A percentile compares a stretch with the other conserved stretches of the same genome.
These are phyloP conservation scores for Cordyceps tenuipes DNA, from an alignment of 2,329 filamentous ascomycete species.

Conservation along the genomic window DNA sequence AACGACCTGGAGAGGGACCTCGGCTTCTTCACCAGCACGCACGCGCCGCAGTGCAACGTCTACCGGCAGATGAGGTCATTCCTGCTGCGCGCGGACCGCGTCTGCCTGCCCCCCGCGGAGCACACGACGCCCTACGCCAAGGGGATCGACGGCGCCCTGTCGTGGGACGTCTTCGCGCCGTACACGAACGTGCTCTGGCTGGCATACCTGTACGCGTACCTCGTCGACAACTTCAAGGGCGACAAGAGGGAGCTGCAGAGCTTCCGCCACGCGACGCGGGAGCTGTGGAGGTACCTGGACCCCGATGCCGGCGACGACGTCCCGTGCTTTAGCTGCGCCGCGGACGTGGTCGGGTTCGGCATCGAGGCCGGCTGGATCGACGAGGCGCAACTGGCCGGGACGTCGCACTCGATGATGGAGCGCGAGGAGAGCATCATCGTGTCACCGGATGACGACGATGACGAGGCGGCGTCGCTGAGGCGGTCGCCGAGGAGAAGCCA, in stretches of 20 bases:
- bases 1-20: slow-evolving; percentile 55
- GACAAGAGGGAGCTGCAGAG: slow-evolving; percentile 34
- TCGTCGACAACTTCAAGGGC: slow-evolving; percentile 39
- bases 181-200: slow-evolving; percentile 61
- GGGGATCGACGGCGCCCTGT: slow-evolving; percentile 39
- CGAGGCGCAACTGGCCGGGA: slow-evolving; percentile 41
- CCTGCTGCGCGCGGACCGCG: slow-evolving; percentile 41
- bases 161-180: slow-evolving; percentile 47
- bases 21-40: slow-evolving; percentile 50
- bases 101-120: slow-evolving; percentile 37
- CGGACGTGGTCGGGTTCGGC: slow-evolving; percentile 48
- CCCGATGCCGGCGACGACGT: slow-evolving; percentile 39
- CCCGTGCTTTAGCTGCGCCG: slow-evolving; percentile 46
- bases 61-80: slow-evolving; percentile 57
- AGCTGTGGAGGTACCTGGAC: slow-evolving; percentile 46
- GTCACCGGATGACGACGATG: slow-evolving; percentile 20
- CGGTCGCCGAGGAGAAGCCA: slow-evolving; percentile 18
- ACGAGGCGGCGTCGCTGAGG: slow-evolving; percentile 17
- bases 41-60: slow-evolving; percentile 51
- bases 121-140: slow-evolving; percentile 40
- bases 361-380: slow-evolving; percentile 50
- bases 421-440: slow-evolving; percentile 35
- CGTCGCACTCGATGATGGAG: slow-evolving; percentile 27
- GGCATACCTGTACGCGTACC: slow-evolving; percentile 51
- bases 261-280: slow-evolving; percentile 41